Evolutionary conservation across 208 protist genomes (phyloP), one percentile per base, ranked within the genome.

Genomic region (Angomonas ambiguus): DNA sequence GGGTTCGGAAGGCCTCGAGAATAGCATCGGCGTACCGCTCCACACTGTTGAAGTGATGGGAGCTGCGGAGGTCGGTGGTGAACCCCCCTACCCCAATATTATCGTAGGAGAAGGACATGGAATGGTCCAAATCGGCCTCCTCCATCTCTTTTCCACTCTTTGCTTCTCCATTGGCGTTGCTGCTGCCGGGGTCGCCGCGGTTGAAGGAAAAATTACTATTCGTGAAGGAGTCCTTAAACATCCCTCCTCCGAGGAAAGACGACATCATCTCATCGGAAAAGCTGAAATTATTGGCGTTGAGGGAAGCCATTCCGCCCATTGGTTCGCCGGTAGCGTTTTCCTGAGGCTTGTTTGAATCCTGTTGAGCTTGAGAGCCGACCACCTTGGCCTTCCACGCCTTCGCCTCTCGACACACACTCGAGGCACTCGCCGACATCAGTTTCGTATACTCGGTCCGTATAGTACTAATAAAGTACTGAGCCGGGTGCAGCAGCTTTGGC

Each of bases 391-490:
- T 59, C 53, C 53, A 59, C 11, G 3, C 53, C 20, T 22, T 33
- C 2, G 83, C 83, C 51, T 92, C 85, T 10, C 72, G 72, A 48
- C 78, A 59, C 28, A 91, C 63, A 41, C 62, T 53, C 2, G 67
- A 62, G 2, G 88, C 84, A 67, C 72, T 79, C 38, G 68, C 55
- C 61, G 77, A 58, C 79, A 86, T 82, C 45, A 88, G 78, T 11
- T 75, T 71, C 10, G 57, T 65, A 63, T 90, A 76, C 67, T 91
- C 74, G 51, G 75, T 74, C 30, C 80, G 67, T 18, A 85, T 88
- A 31, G 88, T 74, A 2, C 67, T 74, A 20, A 94, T 78, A 31
- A 91, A 85, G 69, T 84, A 91, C 69, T 94, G 77, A 18, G 75
- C 85, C 22, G 88, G 88, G 72, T 94, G 88, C 56, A 62, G 58